Percentiles rank a stretch among this genome's conserved stretches.
Evolutionary conservation across 1,284 basidiomycete species (phyloP).

Genomic region (Porogramme epimiltina): DNA sequence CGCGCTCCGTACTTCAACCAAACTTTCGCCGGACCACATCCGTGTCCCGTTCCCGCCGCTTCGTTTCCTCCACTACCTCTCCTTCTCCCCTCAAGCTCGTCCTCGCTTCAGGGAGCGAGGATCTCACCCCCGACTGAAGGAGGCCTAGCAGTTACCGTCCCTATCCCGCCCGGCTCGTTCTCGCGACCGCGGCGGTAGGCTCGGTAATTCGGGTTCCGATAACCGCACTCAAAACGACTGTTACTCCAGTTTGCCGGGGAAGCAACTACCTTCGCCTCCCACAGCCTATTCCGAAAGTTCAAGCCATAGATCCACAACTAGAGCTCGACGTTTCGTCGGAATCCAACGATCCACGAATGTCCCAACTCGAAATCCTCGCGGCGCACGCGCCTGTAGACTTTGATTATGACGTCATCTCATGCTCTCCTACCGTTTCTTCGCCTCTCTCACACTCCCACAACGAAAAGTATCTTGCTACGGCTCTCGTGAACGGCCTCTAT

Average conservation of each 20-base stretch:
- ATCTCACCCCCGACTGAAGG: constrained; percentile 59
- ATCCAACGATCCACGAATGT: constrained; percentile 44
- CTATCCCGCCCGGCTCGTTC: constrained; percentile 64
- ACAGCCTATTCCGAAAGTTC: constrained; percentile 7
- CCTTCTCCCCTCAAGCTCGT: constrained; percentile 46
- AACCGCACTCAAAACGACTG: constrained; percentile 18
- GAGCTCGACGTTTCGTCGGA: constrained; percentile 19
- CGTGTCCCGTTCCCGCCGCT: constrained; percentile 23
- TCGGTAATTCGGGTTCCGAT: constrained; percentile 53
- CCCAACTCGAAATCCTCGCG: constrained; percentile 58
- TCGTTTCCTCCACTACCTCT: constrained; percentile 19
- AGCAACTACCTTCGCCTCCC: constrained; percentile 6
- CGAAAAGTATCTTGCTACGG: constrained; percentile 38
- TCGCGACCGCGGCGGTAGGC: constrained; percentile 72
- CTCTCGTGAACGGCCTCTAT: constrained; percentile 36
- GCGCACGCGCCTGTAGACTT: constrained; percentile 52
- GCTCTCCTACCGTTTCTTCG: constrained; percentile 32
- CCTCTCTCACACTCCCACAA: constrained; percentile 34
- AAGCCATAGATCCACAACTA: constrained; percentile 22
- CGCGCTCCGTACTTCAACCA: constrained; percentile 15
- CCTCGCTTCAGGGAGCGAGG: constrained; percentile 74
- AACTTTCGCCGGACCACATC: constrained; percentile 19
- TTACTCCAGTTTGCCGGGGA: constrained; percentile 14
- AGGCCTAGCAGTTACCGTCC: constrained; percentile 51
- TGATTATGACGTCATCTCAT: constrained; percentile 33